A percentile compares a stretch with the other conserved stretches of the same genome.
phyloP scores from a whole-genome alignment of 2,329 filamentous ascomycete species.

The Thielaviopsis populi region DNA sequence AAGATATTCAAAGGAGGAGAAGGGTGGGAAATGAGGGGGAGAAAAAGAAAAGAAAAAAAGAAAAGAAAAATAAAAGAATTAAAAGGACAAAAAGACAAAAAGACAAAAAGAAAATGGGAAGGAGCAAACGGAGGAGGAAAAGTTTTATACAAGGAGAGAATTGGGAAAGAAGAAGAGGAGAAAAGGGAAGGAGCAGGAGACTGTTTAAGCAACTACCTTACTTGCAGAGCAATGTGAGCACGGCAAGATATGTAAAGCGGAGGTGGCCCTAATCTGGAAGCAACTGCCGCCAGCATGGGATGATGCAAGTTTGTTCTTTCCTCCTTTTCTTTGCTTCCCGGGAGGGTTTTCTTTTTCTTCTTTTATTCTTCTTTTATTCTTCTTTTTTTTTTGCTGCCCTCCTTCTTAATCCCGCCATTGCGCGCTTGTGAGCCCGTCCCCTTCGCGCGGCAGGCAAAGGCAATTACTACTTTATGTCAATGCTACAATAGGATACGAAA shows the following conservation, averaged over 20 bases:
- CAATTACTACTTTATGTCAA: background rate
- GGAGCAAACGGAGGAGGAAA: background rate
- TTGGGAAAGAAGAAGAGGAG: background rate
- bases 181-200: background rate
- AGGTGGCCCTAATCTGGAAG: background rate
- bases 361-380: background rate
- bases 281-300: background rate
- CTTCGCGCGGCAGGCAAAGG: background rate
- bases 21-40: background rate
- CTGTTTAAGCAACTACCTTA: background rate
- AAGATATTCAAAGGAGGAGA: background rate
- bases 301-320: background rate
- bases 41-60: background rate
- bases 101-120: background rate
- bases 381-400: background rate
- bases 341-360: no score
- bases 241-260: background rate
- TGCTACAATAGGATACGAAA: background rate
- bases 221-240: background rate
- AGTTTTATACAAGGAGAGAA: background rate
- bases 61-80: background rate
- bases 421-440: background rate
- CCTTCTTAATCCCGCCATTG: conserved; percentile 3
- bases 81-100: no score
- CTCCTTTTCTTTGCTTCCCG: background rate